Conservation (phyloP, 345 rosid species). For the Arabis hirsuta region DNA sequence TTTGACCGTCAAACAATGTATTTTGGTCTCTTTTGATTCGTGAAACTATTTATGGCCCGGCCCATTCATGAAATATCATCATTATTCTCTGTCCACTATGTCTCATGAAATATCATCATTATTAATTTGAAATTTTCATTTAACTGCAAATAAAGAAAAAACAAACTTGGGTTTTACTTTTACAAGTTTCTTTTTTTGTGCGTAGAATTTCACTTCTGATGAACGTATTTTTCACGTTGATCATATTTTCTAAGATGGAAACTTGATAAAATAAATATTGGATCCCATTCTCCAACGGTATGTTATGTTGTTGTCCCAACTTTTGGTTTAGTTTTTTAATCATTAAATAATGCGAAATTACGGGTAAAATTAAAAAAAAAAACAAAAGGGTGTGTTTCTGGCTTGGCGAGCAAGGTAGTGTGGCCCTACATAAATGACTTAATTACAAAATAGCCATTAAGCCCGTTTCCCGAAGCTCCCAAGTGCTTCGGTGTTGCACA, state of each 20-base stretch:
- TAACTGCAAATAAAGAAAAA: no score
- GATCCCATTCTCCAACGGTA: not conserved
- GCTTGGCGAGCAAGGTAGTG: constrained; percentile 61
- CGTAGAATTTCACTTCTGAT: not conserved
- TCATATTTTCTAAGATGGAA: not conserved
- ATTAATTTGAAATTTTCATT: no score
- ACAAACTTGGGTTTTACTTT: not conserved
- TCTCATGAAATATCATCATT: not conserved
- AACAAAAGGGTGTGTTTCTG: not conserved
- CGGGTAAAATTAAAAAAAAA: not conserved
- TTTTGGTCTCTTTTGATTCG: constrained; percentile 20
- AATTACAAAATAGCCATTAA: constrained; percentile 45
- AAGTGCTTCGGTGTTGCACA: constrained; percentile 31
- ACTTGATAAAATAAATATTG: not conserved
- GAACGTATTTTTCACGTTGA: not conserved
- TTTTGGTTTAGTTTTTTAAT: not conserved
- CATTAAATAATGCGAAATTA: constrained; percentile 1
- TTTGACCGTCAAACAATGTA: constrained; percentile 39
- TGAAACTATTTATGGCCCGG: constrained; percentile 15
- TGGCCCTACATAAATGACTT: constrained; percentile 26
- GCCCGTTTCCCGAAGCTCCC: constrained; percentile 45
- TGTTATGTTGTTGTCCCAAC: not conserved
- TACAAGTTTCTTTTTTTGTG: not conserved
- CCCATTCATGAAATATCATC: not conserved
- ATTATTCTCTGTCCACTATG: not conserved